Percentiles rank a stretch among this genome's conserved stretches.
These are phyloP conservation scores for Chrysanthemum makinoi DNA, from an alignment of 129 eudicot genomes.

Conservation along the genomic window DNA sequence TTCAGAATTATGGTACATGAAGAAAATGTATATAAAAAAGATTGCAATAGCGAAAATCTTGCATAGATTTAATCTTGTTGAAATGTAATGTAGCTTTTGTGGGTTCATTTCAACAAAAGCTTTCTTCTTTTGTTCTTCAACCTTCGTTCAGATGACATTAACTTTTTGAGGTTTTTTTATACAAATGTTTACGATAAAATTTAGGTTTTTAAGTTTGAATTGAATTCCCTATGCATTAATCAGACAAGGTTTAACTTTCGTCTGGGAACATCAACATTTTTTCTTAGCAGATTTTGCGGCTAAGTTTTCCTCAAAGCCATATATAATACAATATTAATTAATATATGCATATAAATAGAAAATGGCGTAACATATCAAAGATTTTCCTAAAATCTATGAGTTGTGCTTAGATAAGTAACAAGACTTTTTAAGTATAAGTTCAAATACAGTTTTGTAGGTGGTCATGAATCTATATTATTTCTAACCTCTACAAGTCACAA, in stretches of 20 bases:
- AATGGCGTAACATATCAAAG: too few relatives aligned
- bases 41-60: slow-evolving; percentile 22
- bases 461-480: too few relatives aligned
- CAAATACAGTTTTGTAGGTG: too few relatives aligned
- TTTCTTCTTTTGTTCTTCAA: slow-evolving; percentile 1
- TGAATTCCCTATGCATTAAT: not conserved
- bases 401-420: too few relatives aligned
- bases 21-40: slow-evolving; percentile 23
- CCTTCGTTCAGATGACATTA: not conserved
- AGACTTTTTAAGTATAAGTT: too few relatives aligned
- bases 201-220: slow-evolving; percentile 18
- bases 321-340: too few relatives aligned
- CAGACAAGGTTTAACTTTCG: not conserved
- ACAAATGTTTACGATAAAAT: not conserved
- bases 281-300: slow-evolving; percentile 12
- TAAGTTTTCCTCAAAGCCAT: not conserved
- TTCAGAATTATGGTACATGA: slow-evolving; percentile 23
- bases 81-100: slow-evolving; percentile 19
- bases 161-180: not conserved
- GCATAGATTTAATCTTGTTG: slow-evolving; percentile 33
- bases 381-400: too few relatives aligned
- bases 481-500: too few relatives aligned
- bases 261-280: not conserved
- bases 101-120: slow-evolving; percentile 29
- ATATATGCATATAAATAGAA: too few relatives aligned